Conservation (phyloP, 2,329 filamentous ascomycete species). For the Diaporthe vexans region DNA sequence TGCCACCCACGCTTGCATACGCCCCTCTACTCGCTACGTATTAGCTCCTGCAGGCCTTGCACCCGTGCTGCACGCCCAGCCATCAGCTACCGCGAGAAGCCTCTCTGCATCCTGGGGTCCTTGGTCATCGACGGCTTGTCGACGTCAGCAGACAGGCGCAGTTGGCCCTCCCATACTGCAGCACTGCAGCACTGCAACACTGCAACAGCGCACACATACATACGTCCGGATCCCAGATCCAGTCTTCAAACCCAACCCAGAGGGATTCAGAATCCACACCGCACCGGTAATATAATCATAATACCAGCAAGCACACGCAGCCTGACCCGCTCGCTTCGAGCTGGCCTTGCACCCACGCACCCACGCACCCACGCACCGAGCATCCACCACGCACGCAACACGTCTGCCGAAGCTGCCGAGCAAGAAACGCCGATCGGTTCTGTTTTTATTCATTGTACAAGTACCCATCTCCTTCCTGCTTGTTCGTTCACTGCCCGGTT, state of each 20-base stretch:
- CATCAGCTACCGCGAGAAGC: slow-evolving; percentile 15
- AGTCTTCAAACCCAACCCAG: slow-evolving; percentile 15
- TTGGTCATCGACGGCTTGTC: slow-evolving; percentile 31
- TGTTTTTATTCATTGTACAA: slow-evolving; percentile 24
- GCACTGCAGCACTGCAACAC: too few species aligned
- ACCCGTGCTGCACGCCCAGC: slow-evolving; percentile 31
- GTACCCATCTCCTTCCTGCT: not conserved
- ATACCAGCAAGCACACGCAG: slow-evolving; percentile 2
- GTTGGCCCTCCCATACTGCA: not conserved
- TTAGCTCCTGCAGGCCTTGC: slow-evolving; percentile 22
- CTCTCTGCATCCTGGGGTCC: slow-evolving; percentile 1
- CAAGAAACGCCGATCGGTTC: slow-evolving; percentile 22
- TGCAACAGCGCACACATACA: not conserved
- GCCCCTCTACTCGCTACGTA: slow-evolving; percentile 14
- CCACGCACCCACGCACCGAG: slow-evolving; percentile 8
- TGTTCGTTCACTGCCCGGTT: slow-evolving; percentile 7
- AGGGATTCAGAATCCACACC: not conserved
- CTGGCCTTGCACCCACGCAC: slow-evolving; percentile 3
- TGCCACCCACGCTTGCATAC: slow-evolving; percentile 34
- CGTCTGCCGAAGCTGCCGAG: slow-evolving; percentile 33
- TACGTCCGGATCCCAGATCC: not conserved
- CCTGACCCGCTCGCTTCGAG: slow-evolving; percentile 25
- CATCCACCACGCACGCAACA: slow-evolving; percentile 22
- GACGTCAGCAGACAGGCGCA: slow-evolving; percentile 39
- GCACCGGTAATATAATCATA: slow-evolving; percentile 8